A percentile compares a stretch with the other conserved stretches of the same genome.
These are phyloP conservation scores for Talaromyces trachyspermus DNA, from an alignment of 495 filamentous ascomycete species.

Conservation along the genomic window DNA sequence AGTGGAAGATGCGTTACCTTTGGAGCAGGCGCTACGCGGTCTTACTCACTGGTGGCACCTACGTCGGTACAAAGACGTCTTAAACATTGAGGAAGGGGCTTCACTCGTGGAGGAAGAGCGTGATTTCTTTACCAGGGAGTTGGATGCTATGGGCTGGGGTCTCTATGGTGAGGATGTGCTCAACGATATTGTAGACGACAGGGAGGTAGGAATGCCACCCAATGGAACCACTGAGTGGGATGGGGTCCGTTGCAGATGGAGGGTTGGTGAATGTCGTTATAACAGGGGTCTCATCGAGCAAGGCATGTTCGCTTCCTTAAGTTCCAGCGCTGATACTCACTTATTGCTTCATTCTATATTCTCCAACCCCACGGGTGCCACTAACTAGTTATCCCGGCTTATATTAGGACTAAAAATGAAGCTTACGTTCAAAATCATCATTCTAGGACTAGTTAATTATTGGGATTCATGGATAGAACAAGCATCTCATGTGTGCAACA, in stretches of 20 bases:
- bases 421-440: too few species aligned
- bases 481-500: too few species aligned
- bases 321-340: too few species aligned
- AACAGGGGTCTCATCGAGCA: too few species aligned
- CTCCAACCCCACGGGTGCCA: too few species aligned
- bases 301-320: too few species aligned
- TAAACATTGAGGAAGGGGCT: conserved; percentile 57
- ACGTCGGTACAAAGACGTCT: conserved; percentile 67
- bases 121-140: conserved; percentile 83
- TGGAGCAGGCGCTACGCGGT: conserved; percentile 80
- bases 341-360: too few species aligned
- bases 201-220: conserved; percentile 29
- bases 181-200: conserved; percentile 33
- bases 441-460: too few species aligned
- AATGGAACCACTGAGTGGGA: conserved; percentile 42
- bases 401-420: too few species aligned
- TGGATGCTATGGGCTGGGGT: conserved; percentile 73
- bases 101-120: conserved; percentile 65
- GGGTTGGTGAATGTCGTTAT: conserved; percentile 21
- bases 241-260: conserved; percentile 38
- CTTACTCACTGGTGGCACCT: conserved; percentile 92
- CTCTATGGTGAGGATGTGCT: conserved; percentile 29
- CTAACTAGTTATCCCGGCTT: too few species aligned
- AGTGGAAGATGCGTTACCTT: conserved; percentile 82
- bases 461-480: too few species aligned